Conservation (phyloP, 805 yeast genomes). For the Ogataea pignaliae region DNA sequence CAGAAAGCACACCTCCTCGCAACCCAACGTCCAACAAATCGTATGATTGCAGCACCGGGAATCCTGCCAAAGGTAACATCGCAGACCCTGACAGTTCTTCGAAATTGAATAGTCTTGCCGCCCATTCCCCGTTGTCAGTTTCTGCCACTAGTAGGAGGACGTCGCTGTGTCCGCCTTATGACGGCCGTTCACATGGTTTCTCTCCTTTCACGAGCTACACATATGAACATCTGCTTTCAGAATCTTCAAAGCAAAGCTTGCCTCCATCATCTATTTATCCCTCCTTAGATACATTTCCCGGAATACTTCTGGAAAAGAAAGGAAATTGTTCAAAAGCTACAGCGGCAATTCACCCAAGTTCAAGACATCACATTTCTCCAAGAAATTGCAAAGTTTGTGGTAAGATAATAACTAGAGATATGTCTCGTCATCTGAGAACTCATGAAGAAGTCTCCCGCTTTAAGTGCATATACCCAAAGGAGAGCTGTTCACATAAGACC, state of each 20-base stretch:
- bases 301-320: neutral
- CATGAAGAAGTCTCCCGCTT: conserved; percentile 56
- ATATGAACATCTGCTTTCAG: neutral
- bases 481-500: conserved; percentile 52
- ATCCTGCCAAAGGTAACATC: too few species aligned
- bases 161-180: neutral
- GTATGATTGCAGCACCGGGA: too few species aligned
- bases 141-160: neutral
- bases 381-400: conserved; percentile 47
- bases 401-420: conserved; percentile 52
- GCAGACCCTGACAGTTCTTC: too few species aligned
- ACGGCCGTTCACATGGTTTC: neutral
- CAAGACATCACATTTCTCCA: conserved; percentile 2
- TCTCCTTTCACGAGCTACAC: neutral
- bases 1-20: neutral
- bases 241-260: neutral
- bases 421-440: conserved; percentile 59
- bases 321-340: neutral
- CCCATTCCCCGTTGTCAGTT: neutral
- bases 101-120: neutral
- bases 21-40: too few species aligned
- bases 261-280: neutral
- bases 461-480: conserved; percentile 52
- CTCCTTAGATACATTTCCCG: neutral
- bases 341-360: neutral